Conservation (phyloP, 2,329 filamentous ascomycete species). For the Colletotrichum higginsianum region DNA sequence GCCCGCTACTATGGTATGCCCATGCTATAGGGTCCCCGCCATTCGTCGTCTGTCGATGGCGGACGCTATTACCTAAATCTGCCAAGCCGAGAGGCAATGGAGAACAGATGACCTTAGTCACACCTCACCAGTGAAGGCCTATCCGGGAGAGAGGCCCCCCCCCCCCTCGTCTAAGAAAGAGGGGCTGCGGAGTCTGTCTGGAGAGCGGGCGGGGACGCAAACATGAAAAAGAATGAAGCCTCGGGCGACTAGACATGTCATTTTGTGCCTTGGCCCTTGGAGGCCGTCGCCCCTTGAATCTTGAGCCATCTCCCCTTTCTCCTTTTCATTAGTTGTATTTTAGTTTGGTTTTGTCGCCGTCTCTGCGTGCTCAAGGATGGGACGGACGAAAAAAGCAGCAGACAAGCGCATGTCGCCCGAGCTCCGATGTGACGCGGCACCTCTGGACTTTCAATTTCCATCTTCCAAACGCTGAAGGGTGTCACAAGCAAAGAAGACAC, state of each 20-base stretch:
- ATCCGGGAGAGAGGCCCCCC: not conserved
- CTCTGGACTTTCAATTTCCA: not conserved
- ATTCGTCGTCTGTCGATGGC: not conserved
- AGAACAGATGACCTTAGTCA: conserved; percentile 25
- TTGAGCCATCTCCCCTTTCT: not conserved
- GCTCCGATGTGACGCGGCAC: conserved; percentile 5
- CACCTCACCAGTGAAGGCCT: conserved; percentile 22
- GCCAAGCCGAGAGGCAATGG: conserved; percentile 11
- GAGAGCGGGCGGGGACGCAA: no score
- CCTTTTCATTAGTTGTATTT: not conserved
- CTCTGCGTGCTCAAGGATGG: conserved; percentile 4
- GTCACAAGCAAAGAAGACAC: not conserved
- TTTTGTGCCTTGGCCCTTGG: not conserved
- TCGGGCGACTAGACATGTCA: conserved; percentile 8
- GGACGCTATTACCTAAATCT: conserved; percentile 33
- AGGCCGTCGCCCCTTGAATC: conserved; percentile 27
- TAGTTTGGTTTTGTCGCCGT: not conserved
- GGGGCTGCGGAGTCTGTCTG: conserved; percentile 14
- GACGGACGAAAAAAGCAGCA: conserved; percentile 33
- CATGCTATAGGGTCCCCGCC: conserved; percentile 27
- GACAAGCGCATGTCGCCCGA: conserved; percentile 27
- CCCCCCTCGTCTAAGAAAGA: not conserved
- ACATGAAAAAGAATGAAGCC: conserved; percentile 16
- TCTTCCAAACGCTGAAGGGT: conserved; percentile 19
- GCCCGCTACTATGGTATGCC: not conserved